Percentiles rank a stretch among this genome's conserved stretches.
Conservation (phyloP, 768 basidiomycete species). For the Inosperma sp. region DNA sequence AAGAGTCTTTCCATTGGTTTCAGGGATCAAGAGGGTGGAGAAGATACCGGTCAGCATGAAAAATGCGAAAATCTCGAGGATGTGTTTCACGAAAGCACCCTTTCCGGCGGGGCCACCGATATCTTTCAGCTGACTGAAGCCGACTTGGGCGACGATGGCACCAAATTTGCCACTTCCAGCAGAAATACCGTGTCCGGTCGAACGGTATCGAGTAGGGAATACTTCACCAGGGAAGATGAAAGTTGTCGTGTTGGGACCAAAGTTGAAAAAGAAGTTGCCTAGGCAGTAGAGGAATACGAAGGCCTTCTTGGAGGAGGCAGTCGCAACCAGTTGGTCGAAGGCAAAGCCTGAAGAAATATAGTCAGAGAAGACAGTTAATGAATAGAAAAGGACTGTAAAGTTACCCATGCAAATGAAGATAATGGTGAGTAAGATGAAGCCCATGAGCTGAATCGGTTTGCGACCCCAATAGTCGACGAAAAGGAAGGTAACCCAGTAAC, state of each 20-base stretch:
- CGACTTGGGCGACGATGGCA: slow-evolving; percentile 77
- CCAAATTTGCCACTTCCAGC: slow-evolving; percentile 82
- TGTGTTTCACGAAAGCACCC: slow-evolving; percentile 58
- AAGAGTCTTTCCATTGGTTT: slow-evolving; percentile 63
- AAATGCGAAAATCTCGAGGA: slow-evolving; percentile 76
- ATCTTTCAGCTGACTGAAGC: slow-evolving; percentile 63
- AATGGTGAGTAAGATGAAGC: slow-evolving; percentile 61
- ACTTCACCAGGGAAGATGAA: slow-evolving; percentile 79
- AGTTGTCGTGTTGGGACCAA: slow-evolving; percentile 77
- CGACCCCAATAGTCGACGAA: slow-evolving; percentile 77
- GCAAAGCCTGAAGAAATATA: slow-evolving; percentile 54
- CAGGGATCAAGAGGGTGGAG: slow-evolving; percentile 76
- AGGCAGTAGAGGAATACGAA: slow-evolving; percentile 84
- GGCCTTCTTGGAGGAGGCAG: slow-evolving; percentile 39
- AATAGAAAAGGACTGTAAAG: slow-evolving; percentile 14
- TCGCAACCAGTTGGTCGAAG: slow-evolving; percentile 52
- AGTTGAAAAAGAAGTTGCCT: slow-evolving; percentile 90
- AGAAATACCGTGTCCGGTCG: slow-evolving; percentile 79
- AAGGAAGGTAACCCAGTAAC: slow-evolving; percentile 64
- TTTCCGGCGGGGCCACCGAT: slow-evolving; percentile 69
- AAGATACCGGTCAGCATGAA: slow-evolving; percentile 85
- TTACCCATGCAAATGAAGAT: slow-evolving; percentile 68
- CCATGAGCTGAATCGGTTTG: slow-evolving; percentile 78
- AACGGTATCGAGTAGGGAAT: slow-evolving; percentile 87
- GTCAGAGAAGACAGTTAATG: background rate